phyloP scores from a whole-genome alignment of 164 flowering plant species.

The Nymphaea colorata region DNA sequence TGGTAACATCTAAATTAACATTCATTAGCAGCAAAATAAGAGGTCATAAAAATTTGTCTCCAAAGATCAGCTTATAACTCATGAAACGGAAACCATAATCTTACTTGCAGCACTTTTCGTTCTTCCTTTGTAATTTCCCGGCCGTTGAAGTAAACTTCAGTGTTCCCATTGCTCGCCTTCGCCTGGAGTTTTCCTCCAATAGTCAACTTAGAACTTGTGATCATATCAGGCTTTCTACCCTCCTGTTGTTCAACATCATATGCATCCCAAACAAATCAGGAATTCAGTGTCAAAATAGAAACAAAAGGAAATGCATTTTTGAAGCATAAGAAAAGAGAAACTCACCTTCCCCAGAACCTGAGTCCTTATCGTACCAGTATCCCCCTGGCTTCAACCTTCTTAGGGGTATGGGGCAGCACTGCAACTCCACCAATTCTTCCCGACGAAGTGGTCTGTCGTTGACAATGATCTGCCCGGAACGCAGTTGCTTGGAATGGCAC shows the following conservation, averaged over 20 bases:
- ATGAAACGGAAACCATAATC: background rate
- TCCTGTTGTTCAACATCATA: constrained; percentile 18
- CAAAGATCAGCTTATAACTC: background rate
- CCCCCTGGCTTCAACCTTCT: constrained; percentile 39
- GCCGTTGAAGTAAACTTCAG: constrained; percentile 41
- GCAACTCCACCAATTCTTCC: constrained; percentile 36
- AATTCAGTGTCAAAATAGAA: background rate
- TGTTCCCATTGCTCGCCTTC: constrained; percentile 41
- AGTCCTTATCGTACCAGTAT: constrained; percentile 57
- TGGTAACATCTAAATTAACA: too few relatives aligned
- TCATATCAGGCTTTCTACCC: constrained; percentile 40
- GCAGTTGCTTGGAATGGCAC: constrained; percentile 40
- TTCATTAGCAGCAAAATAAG: too few relatives aligned
- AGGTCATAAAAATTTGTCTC: background rate
- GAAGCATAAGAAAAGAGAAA: background rate
- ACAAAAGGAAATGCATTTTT: background rate
- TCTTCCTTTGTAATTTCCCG: constrained; percentile 46
- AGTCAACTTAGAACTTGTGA: constrained; percentile 38
- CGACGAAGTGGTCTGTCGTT: constrained; percentile 29
- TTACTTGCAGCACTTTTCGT: constrained; percentile 35
- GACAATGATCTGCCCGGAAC: constrained; percentile 39
- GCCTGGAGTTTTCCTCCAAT: constrained; percentile 37
- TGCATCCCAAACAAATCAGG: background rate
- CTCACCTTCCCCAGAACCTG: constrained; percentile 56
- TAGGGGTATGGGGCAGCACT: constrained; percentile 33